Conservation (phyloP, 371 early-diverging fungal species). For the Phascolomyces articulosus region DNA sequence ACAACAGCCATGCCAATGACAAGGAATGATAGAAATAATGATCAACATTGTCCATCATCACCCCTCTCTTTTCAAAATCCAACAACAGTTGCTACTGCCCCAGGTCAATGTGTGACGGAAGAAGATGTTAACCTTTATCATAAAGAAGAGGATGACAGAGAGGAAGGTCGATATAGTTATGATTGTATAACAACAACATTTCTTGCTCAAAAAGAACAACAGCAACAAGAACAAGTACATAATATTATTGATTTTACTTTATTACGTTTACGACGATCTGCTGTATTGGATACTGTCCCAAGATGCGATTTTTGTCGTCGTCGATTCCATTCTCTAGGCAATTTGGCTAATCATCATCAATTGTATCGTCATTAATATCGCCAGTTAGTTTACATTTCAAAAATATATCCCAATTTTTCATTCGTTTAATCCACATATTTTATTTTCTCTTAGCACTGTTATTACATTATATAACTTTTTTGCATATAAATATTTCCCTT, state of each 20-base stretch:
- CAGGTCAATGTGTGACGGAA: no score
- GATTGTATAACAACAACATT: neutral
- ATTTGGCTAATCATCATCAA: conserved; percentile 18
- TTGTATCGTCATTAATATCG: conserved; percentile 9
- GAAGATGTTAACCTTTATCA: no score
- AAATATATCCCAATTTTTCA: neutral
- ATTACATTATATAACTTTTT: no score
- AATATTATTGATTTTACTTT: neutral
- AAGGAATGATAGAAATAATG: no score
- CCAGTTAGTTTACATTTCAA: neutral
- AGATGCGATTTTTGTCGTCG: conserved; percentile 13
- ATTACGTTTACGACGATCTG: neutral
- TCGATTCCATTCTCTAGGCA: conserved; percentile 18
- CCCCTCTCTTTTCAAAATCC: no score
- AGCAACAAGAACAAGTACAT: neutral
- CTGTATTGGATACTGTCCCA: conserved; percentile 6
- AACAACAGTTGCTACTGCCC: no score
- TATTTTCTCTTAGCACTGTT: neutral
- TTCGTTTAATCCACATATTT: neutral
- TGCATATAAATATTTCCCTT: no score
- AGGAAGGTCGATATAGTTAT: neutral
- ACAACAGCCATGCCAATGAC: no score
- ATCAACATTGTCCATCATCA: no score
- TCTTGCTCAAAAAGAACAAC: neutral
- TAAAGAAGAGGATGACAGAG: no score